A percentile compares a stretch with the other conserved stretches of the same genome.
These are phyloP conservation scores for Aphanomyces astaci DNA, from an alignment of 352 stramenopile species.

Conservation along the genomic window DNA sequence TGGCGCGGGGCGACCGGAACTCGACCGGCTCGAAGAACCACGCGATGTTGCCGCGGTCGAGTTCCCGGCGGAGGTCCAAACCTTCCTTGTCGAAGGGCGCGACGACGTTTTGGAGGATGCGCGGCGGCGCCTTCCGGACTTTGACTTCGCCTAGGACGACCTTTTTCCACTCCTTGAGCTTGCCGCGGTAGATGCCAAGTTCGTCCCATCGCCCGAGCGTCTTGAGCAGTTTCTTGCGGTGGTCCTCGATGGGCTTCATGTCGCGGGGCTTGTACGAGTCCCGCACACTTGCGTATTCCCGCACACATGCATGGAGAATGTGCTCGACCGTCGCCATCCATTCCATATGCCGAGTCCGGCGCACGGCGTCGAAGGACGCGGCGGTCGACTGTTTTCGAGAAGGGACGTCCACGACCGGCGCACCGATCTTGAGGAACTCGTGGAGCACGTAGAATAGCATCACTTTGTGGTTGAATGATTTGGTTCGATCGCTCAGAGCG, in stretches of 20 bases:
- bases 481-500: slow-evolving; percentile 44
- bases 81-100: slow-evolving; percentile 3
- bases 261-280: slow-evolving; percentile 56
- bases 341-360: slow-evolving; percentile 26
- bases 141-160: slow-evolving; percentile 63
- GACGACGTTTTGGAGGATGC: slow-evolving; percentile 9
- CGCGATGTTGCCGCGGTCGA: slow-evolving; percentile 68
- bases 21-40: slow-evolving; percentile 58
- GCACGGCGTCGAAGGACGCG: neutral
- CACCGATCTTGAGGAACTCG: slow-evolving; percentile 65
- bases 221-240: slow-evolving; percentile 73
- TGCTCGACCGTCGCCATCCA: slow-evolving; percentile 23
- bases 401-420: slow-evolving; percentile 24
- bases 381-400: slow-evolving; percentile 29
- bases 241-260: slow-evolving; percentile 54
- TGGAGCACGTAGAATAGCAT: slow-evolving; percentile 85
- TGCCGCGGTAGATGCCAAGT: slow-evolving; percentile 62
- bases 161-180: slow-evolving; percentile 74
- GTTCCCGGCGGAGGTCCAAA: slow-evolving; percentile 29
- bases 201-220: slow-evolving; percentile 79
- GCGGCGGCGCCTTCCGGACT: slow-evolving; percentile 40
- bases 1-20: slow-evolving; percentile 49
- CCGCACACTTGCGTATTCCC: slow-evolving; percentile 64
- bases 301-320: slow-evolving; percentile 71
- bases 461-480: slow-evolving; percentile 68